Percentiles rank a stretch among this genome's conserved stretches.
These are phyloP conservation scores for Rhodotorula sp. DNA, from an alignment of 1,284 basidiomycete species.

Conservation along the genomic window DNA sequence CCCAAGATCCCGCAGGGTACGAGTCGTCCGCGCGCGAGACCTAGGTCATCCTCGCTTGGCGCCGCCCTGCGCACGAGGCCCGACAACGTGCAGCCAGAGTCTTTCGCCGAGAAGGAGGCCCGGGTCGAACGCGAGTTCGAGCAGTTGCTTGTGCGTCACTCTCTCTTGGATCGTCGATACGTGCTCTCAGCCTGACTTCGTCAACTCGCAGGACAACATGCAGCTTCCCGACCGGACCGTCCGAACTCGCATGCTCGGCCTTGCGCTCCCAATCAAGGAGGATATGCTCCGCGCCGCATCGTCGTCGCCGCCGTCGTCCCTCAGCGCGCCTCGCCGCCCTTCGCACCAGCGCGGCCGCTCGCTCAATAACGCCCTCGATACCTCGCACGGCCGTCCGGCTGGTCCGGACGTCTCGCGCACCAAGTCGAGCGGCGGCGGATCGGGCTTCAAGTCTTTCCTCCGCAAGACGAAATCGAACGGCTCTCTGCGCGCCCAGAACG, in stretches of 20 bases:
- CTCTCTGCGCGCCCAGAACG: slow-evolving; percentile 11
- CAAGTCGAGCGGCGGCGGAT: neutral
- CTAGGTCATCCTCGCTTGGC: slow-evolving; percentile 27
- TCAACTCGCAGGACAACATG: slow-evolving; percentile 32
- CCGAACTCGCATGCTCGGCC: slow-evolving; percentile 33
- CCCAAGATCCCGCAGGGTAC: neutral
- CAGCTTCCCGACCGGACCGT: slow-evolving; percentile 34
- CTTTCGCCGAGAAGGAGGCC: slow-evolving; percentile 4
- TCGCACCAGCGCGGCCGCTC: slow-evolving; percentile 25
- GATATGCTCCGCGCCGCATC: slow-evolving; percentile 36
- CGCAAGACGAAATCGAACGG: slow-evolving; percentile 36
- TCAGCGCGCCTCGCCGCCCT: slow-evolving; percentile 7
- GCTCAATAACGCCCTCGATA: slow-evolving; percentile 13
- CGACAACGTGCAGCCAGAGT: slow-evolving; percentile 5
- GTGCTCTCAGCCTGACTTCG: too few species aligned
- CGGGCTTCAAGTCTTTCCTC: slow-evolving; percentile 30
- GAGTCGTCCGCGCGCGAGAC: neutral
- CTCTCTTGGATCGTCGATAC: too few species aligned
- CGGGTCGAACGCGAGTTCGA: slow-evolving; percentile 36
- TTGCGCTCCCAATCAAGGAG: slow-evolving; percentile 34
- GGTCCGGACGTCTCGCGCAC: neutral
- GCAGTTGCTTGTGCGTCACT: slow-evolving; percentile 20
- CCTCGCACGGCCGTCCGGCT: neutral
- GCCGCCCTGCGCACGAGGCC: slow-evolving; percentile 13
- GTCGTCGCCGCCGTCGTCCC: neutral